Conservation (phyloP, 2,329 filamentous ascomycete genomes). For the Aureobasidium sp. region DNA sequence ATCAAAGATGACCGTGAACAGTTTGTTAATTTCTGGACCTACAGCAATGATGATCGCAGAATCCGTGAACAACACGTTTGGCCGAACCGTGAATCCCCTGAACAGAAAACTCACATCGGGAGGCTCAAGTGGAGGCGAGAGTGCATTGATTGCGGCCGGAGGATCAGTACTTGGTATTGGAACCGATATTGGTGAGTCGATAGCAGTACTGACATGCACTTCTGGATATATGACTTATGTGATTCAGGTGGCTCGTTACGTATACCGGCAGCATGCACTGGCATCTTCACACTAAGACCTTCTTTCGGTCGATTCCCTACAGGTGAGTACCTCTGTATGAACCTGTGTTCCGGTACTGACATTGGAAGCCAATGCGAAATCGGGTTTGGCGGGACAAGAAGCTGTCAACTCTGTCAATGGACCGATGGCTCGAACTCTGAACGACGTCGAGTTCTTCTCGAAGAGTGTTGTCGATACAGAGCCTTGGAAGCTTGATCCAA, state of each 20-base stretch:
- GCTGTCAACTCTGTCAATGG: slow-evolving; percentile 58
- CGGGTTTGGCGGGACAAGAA: slow-evolving; percentile 58
- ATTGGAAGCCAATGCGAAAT: slow-evolving; percentile 35
- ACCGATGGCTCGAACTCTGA: slow-evolving; percentile 51
- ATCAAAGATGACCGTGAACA: not conserved
- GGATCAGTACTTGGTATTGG: slow-evolving; percentile 57
- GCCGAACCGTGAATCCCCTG: slow-evolving; percentile 51
- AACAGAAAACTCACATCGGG: slow-evolving; percentile 55
- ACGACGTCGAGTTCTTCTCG: slow-evolving; percentile 42
- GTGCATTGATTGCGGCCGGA: slow-evolving; percentile 52
- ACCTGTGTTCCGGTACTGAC: too few species aligned
- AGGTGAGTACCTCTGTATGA: slow-evolving; percentile 8
- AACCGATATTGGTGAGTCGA: slow-evolving; percentile 46
- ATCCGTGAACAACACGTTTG: slow-evolving; percentile 58
- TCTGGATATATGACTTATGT: not conserved
- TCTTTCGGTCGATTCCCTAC: slow-evolving; percentile 56
- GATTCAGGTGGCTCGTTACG: slow-evolving; percentile 45
- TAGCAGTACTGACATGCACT: not conserved
- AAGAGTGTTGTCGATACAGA: slow-evolving; percentile 36
- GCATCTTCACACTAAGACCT: slow-evolving; percentile 51
- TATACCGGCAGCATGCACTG: slow-evolving; percentile 50
- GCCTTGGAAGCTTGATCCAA: slow-evolving; percentile 48
- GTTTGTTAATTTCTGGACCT: not conserved
- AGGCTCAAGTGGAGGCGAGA: slow-evolving; percentile 61
- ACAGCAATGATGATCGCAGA: slow-evolving; percentile 60